These are phyloP conservation scores for Peniophora sp. DNA, from an alignment of 1,284 basidiomycete genomes.

Conservation along the genomic window DNA sequence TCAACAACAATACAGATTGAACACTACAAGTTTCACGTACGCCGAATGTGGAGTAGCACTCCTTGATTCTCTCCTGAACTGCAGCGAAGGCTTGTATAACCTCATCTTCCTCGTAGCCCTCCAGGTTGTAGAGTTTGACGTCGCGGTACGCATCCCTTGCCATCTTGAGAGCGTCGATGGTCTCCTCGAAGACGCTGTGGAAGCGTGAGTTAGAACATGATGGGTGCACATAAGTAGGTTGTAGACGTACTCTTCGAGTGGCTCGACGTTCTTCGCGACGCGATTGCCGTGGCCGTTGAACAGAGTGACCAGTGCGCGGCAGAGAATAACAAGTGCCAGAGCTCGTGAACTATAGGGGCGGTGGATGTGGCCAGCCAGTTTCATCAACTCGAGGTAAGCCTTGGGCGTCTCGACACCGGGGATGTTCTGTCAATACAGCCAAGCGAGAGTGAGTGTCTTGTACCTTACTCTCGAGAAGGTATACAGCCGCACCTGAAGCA, in stretches of 20 bases:
- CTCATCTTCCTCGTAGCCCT: constrained; percentile 1
- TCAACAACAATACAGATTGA: not conserved
- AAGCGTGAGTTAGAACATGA: not conserved
- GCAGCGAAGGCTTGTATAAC: constrained; percentile 1
- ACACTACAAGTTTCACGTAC: not conserved
- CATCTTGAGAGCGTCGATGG: constrained; percentile 4
- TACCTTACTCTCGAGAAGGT: not conserved
- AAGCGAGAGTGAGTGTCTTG: too few relatives aligned
- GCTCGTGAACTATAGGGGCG: constrained; percentile 8
- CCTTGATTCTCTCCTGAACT: constrained; percentile 1
- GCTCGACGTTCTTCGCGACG: constrained; percentile 3
- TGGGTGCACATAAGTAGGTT: not conserved
- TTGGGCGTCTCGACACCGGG: constrained; percentile 3
- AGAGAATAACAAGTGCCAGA: constrained; percentile 5
- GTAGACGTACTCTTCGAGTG: constrained; percentile 7
- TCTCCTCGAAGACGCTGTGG: constrained; percentile 4
- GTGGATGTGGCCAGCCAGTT: constrained; percentile 5
- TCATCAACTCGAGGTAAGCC: constrained; percentile 8
- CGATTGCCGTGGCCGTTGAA: constrained; percentile 3
- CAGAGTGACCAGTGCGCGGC: constrained; percentile 3
- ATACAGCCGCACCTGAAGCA: constrained; percentile 4
- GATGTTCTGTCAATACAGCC: constrained; percentile 6
- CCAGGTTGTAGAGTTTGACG: constrained; percentile 3
- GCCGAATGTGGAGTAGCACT: constrained; percentile 3
- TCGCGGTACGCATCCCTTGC: constrained; percentile 5